Percentiles rank a stretch among this genome's conserved stretches.
Evolutionary conservation across 768 basidiomycete species (phyloP).

Genomic region (Lentinus brumalis): DNA sequence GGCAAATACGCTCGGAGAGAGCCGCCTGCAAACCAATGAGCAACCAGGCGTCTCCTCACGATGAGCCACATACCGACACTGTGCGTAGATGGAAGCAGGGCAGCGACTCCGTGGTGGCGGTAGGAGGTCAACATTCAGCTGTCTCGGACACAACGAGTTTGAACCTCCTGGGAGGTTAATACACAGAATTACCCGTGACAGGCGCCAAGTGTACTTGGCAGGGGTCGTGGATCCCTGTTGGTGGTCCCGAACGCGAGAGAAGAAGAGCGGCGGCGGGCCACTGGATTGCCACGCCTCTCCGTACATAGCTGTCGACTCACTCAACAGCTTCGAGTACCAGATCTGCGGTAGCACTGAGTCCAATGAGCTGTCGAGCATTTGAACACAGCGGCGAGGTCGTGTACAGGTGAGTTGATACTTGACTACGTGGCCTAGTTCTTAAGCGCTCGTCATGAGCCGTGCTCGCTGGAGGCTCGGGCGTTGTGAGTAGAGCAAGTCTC

Average conservation of each 20-base stretch:
- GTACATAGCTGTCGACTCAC: neutral
- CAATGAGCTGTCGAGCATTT: neutral
- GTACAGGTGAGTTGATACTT: neutral
- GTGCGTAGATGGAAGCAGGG: too few species aligned
- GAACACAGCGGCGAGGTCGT: neutral
- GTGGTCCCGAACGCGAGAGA: conserved; percentile 1
- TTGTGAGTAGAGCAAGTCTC: too few species aligned
- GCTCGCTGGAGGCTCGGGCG: too few species aligned
- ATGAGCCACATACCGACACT: too few species aligned
- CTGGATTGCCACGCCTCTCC: conserved; percentile 3
- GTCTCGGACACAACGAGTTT: too few species aligned
- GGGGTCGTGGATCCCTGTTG: neutral
- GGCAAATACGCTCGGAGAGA: too few species aligned
- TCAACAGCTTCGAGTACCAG: neutral
- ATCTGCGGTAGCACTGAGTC: neutral
- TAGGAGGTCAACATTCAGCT: neutral
- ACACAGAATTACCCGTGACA: neutral
- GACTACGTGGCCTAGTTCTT: too few species aligned
- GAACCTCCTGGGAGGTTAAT: neutral
- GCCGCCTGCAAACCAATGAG: too few species aligned
- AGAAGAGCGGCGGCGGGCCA: neutral
- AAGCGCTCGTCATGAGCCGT: too few species aligned
- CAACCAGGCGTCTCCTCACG: too few species aligned
- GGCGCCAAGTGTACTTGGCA: conserved; percentile 20
- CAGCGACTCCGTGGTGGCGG: neutral